Conservation (phyloP, 768 basidiomycete genomes). For the Pleurotus eryngii region DNA sequence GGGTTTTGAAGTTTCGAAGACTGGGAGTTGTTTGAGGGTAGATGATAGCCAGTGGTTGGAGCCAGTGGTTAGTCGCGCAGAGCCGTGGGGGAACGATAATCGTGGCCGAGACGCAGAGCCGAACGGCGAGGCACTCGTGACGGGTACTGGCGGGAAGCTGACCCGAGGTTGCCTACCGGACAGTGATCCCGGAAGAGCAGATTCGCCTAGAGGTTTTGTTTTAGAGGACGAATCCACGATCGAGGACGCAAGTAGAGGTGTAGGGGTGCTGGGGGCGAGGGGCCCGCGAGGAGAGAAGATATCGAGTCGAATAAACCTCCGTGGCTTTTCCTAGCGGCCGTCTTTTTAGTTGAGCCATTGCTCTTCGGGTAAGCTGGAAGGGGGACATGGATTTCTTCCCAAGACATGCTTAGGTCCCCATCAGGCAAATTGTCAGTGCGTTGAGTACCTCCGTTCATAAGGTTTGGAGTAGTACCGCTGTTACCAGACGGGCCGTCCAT, state of each 20-base stretch:
- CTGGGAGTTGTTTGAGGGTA: slow-evolving; percentile 23
- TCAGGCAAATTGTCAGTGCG: slow-evolving; percentile 4
- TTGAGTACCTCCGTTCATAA: slow-evolving; percentile 8
- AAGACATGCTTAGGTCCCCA: slow-evolving; percentile 19
- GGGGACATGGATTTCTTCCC: slow-evolving; percentile 9
- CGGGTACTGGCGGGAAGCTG: slow-evolving; percentile 1
- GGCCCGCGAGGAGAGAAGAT: neutral
- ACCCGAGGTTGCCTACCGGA: neutral
- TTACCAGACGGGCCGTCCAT: slow-evolving; percentile 31
- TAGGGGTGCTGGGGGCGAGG: neutral
- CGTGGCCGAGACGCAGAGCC: slow-evolving; percentile 1
- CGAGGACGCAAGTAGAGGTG: slow-evolving; percentile 11
- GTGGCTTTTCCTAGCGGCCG: neutral
- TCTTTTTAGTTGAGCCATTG: neutral
- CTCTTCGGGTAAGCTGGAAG: neutral
- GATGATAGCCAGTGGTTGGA: neutral
- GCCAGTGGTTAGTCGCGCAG: neutral
- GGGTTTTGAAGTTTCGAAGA: slow-evolving; percentile 23
- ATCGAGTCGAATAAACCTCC: slow-evolving; percentile 2
- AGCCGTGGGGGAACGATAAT: neutral
- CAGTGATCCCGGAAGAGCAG: neutral
- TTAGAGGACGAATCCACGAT: neutral
- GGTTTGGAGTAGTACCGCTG: slow-evolving; percentile 3
- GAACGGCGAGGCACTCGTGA: slow-evolving; percentile 7
- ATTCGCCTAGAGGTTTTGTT: neutral